Evolutionary conservation across 2,329 filamentous ascomycete genomes (phyloP), one percentile per base, ranked within the genome.

Genomic region (Emericellopsis atlantica): DNA sequence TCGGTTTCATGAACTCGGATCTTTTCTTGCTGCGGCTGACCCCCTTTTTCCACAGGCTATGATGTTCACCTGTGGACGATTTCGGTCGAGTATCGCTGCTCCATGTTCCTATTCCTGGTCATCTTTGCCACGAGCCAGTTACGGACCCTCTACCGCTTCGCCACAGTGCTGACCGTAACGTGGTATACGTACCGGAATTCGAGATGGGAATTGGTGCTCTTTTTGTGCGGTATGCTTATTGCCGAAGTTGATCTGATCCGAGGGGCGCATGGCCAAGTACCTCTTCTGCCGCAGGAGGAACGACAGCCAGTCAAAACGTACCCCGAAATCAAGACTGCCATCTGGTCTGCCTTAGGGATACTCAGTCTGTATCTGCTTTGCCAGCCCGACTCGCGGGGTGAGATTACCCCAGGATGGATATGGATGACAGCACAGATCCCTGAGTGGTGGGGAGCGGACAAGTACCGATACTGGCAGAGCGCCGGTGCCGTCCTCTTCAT

Each of bases 1-100:
- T 65, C 54, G 51, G 61, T 7, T 38, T 37, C 41, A 35, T 41
- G 35, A 7, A 23, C 36, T 18, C 38, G 24, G 24, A 6, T 10
- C 24, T 6, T 6, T 6, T 6, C 10, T 6, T 6, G 6, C 6
- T 26, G 24, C n/a, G 6, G 29, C 51, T 58, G 36, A 58, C 47
- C n/a, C n/a, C n/a, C n/a, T n/a, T 38, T 10, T 4, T 8, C 22
- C 24, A 7, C 40, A 54, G 61, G 54, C 18, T 74, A 76, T 49
- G 72, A 78, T 49, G 64, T 72, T 22, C 75, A 79, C 45, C 55
- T 79, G 21, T 79, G 75, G 75, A 79, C 76, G 5, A 78, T 79
- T 35, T 74, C 75, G 3, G 66, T 76, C 37, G 75, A 79, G 52
- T 76, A 74, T 49, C 64, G 70, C 44, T 72, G 69, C 52, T 76